Evolutionary conservation across 176 grass and related monocot genomes (phyloP).

Genomic region (maize (Zea mays)): Zm-B73-REFERENCE-NAM-5.0 NC_050102.1:844001-844500

Average conservation of each 20-base stretch:
- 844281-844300: constrained; percentile 71
- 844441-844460: not conserved
- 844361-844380: not conserved
- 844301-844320: constrained; percentile 68
- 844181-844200: constrained; percentile 80
- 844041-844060: constrained; percentile 74
- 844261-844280: constrained; percentile 72
- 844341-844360: constrained; percentile 11
- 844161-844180: constrained; percentile 91
- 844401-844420: not conserved
- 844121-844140: constrained; percentile 68
- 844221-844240: constrained; percentile 92
- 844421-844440: not conserved
- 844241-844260: constrained; percentile 77
- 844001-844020: constrained; percentile 63
- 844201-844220: constrained; percentile 92
- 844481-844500: constrained; percentile 83
- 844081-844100: constrained; percentile 75
- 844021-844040: constrained; percentile 74
- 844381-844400: not conserved
- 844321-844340: constrained; percentile 1
- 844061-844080: constrained; percentile 59
- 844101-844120: constrained; percentile 92
- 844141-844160: constrained; percentile 73
- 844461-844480: too few relatives aligned